phyloP scores from a whole-genome alignment of 192 early-diverging fungal genomes.

The Backusella morwellensis region DNA sequence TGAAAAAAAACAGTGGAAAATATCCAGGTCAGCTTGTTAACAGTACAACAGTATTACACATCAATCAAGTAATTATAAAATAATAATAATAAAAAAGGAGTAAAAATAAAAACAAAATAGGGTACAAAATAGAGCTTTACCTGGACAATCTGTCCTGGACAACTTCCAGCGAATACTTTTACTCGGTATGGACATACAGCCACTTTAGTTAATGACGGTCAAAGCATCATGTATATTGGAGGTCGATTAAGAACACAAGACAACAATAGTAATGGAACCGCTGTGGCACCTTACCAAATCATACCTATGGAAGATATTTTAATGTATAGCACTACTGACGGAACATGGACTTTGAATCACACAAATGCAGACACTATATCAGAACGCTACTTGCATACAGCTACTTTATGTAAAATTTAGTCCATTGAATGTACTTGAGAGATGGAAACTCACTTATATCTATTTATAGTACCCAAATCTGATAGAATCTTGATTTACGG shows the following conservation, averaged over 20 bases:
- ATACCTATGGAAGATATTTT: not conserved
- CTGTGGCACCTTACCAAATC: not conserved
- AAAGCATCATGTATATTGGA: not conserved
- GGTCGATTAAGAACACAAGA: not conserved
- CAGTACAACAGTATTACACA: not conserved
- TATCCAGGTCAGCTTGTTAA: not conserved
- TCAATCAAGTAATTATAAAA: not conserved
- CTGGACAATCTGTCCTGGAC: not conserved
- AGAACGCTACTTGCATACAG: not conserved
- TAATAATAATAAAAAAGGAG: not conserved
- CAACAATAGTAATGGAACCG: not conserved
- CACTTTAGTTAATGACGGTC: not conserved
- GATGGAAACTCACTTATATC: not conserved
- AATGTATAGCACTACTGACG: not conserved
- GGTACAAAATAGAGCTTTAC: not conserved
- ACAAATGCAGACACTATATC: not conserved
- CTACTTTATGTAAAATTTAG: not conserved
- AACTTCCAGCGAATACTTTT: not conserved
- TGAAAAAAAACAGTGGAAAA: not conserved
- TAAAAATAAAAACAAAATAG: not conserved
- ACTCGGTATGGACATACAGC: constrained; percentile 7
- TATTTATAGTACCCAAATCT: constrained; percentile 8
- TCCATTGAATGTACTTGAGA: not conserved
- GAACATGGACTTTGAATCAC: not conserved
- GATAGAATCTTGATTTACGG: constrained; percentile 3